phyloP scores from a whole-genome alignment of 305 asterid genomes.

The Salvia sclarea region DNA sequence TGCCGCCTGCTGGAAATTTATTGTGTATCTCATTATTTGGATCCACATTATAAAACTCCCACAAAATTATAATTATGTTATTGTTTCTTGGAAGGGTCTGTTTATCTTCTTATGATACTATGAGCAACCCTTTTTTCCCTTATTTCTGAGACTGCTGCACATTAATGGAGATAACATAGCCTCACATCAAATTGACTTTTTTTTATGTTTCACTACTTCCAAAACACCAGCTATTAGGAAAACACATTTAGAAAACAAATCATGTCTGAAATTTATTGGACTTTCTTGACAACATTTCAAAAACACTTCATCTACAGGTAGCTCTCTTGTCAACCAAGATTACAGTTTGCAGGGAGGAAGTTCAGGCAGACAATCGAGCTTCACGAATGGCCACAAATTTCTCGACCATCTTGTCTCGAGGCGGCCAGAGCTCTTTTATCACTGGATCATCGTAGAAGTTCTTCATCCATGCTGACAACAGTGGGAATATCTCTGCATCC shows the following conservation, averaged over 20 bases:
- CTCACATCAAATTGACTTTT: too few relatives aligned
- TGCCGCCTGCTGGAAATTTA: background rate
- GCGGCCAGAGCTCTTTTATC: constrained; percentile 61
- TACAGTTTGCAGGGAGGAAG: background rate
- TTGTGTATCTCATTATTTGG: too few relatives aligned
- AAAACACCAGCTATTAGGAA: background rate
- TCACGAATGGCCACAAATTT: constrained; percentile 46
- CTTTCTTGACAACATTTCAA: constrained; percentile 10
- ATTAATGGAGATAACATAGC: background rate
- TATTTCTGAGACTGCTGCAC: background rate
- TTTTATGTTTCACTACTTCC: background rate
- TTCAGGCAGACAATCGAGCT: background rate
- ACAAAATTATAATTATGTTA: too few relatives aligned
- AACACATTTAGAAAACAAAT: background rate
- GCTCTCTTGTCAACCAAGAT: constrained; percentile 5
- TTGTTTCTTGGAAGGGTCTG: too few relatives aligned
- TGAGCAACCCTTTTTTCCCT: background rate
- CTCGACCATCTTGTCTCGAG: constrained; percentile 54
- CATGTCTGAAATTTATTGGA: constrained; percentile 6
- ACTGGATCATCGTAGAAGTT: constrained; percentile 49
- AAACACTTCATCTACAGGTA: constrained; percentile 14
- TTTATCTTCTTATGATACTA: background rate
- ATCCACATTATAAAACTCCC: background rate
- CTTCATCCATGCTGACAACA: constrained; percentile 52
- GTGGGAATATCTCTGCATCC: constrained; percentile 47